Conservation (phyloP, 768 basidiomycete genomes). For the Leccinum variicolor region DNA sequence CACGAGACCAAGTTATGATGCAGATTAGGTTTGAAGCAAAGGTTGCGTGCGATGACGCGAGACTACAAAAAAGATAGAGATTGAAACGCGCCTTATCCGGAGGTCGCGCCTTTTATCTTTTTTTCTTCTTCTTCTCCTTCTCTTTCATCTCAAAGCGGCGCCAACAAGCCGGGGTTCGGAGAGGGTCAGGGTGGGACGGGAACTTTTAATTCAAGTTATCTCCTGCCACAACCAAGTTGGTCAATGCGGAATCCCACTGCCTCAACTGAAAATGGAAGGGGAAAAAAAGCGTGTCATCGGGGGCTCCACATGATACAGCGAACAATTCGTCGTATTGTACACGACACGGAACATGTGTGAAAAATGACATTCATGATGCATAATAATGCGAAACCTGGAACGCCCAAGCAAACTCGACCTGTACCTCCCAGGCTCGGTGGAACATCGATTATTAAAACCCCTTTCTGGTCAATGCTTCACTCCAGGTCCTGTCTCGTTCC, state of each 20-base stretch:
- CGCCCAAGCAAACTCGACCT: slow-evolving; percentile 38
- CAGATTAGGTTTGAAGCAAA: background rate
- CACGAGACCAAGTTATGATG: background rate
- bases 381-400: slow-evolving; percentile 37
- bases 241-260: background rate
- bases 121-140: background rate
- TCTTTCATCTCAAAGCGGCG: slow-evolving; percentile 4
- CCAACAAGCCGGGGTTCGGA: background rate
- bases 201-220: background rate
- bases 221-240: background rate
- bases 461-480: slow-evolving; percentile 32
- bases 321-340: background rate
- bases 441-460: slow-evolving; percentile 31
- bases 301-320: background rate
- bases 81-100: slow-evolving; percentile 1
- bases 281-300: background rate
- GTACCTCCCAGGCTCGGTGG: slow-evolving; percentile 21
- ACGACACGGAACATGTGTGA: background rate
- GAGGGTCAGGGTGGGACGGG: slow-evolving; percentile 1
- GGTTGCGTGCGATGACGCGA: background rate
- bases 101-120: background rate
- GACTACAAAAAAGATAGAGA: background rate
- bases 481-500: slow-evolving; percentile 14
- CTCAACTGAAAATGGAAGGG: background rate
- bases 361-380: background rate